Percentiles rank a stretch among this genome's conserved stretches.
phyloP scores from a whole-genome alignment of 176 grass and related monocot genomes.

The Thinopyrum elongatum region DNA sequence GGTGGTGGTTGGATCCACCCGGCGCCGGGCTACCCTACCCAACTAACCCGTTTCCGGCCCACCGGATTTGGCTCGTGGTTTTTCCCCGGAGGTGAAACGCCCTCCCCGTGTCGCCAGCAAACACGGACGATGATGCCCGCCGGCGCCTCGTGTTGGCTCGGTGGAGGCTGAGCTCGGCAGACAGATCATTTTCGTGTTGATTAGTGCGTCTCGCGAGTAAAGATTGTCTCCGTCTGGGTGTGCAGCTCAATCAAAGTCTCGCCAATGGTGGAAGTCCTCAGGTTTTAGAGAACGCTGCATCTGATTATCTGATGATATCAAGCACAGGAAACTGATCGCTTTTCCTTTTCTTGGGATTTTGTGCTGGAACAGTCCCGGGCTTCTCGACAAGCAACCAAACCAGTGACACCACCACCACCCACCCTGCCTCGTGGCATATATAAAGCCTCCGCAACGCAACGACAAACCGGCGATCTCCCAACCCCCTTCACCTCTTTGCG shows the following conservation, averaged over 20 bases:
- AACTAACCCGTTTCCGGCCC: neutral
- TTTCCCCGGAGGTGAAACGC: neutral
- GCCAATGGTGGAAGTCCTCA: neutral
- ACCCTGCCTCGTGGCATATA: neutral
- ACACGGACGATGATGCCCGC: neutral
- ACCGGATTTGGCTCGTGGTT: neutral
- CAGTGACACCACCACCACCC: too few relatives aligned
- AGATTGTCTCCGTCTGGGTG: neutral
- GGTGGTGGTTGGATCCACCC: conserved; percentile 35
- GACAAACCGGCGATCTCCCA: neutral
- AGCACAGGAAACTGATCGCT: neutral
- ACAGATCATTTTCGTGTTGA: neutral
- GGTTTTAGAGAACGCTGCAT: neutral
- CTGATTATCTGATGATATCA: too few relatives aligned
- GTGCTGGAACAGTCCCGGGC: too few relatives aligned
- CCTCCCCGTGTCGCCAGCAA: neutral
- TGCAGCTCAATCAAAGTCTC: neutral
- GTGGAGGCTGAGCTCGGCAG: neutral
- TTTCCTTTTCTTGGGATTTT: neutral
- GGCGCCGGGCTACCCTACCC: neutral
- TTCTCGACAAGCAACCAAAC: neutral
- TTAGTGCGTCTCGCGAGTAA: too few relatives aligned
- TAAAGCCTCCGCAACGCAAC: neutral
- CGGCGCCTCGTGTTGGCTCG: too few relatives aligned
- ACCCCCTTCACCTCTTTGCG: neutral